Evolutionary conservation across 148 eudicot species (phyloP).

Genomic region (Camellia sinensis): DNA sequence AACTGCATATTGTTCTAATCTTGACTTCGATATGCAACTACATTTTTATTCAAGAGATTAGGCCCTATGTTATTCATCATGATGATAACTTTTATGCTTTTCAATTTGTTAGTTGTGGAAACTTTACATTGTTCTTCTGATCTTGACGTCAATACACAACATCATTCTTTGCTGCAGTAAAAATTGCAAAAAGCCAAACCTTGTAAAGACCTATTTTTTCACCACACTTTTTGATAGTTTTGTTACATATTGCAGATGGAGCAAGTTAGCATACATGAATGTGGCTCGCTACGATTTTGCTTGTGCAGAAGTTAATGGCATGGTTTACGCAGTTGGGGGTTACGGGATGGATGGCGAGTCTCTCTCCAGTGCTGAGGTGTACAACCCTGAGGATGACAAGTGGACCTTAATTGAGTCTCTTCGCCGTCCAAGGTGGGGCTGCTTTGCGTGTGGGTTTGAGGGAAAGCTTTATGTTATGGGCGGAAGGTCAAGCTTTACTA

Average conservation of each 20-base stretch:
- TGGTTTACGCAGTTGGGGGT: slow-evolving; percentile 82
- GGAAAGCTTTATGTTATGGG: slow-evolving; percentile 96
- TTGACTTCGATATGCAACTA: background rate
- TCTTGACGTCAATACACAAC: background rate
- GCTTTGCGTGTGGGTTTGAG: slow-evolving; percentile 73
- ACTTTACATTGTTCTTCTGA: background rate
- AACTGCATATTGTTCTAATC: background rate
- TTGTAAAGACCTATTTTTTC: background rate
- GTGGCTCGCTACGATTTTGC: slow-evolving; percentile 86
- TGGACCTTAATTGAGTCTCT: slow-evolving; percentile 76
- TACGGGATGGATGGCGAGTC: slow-evolving; percentile 62
- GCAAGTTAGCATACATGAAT: slow-evolving; percentile 69
- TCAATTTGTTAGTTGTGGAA: too few species aligned
- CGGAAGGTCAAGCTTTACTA: slow-evolving; percentile 89
- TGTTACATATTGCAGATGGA: slow-evolving; percentile 54
- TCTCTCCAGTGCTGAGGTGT: slow-evolving; percentile 79
- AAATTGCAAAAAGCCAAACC: background rate
- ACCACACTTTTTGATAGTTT: background rate
- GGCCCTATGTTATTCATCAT: background rate
- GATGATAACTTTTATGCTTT: background rate
- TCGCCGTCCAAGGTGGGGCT: slow-evolving; percentile 82
- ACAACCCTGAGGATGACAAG: slow-evolving; percentile 60
- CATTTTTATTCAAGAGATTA: background rate
- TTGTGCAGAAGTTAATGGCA: slow-evolving; percentile 78
- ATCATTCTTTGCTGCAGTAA: background rate